Base-by-base conservation (phyloP, 225 moss, liverwort and hornwort genomes). In the Pseudisothecium myosuroides region DNA sequence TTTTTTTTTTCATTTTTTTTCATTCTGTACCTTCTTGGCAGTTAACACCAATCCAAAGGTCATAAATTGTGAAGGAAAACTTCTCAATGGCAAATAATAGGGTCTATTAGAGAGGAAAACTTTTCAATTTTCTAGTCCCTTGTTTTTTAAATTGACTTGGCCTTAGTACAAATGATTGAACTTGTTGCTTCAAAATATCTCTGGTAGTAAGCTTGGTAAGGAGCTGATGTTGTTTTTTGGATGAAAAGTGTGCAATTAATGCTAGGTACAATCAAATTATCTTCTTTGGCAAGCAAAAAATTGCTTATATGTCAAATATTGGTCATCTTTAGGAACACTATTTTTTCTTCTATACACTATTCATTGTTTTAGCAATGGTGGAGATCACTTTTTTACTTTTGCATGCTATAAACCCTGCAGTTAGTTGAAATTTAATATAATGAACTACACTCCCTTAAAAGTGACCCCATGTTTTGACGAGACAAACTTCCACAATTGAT, bases 351-450 rank as follows among this genome's bases (percentile, higher is more conserved):
- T 75, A 19, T 2, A 47, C 7, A 76, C 9, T 41, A 5, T 76
- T 76, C 50, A 32, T 21, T 50, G 13, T 20, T 7, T 34, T 34
- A 21, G 3, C 21, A 76, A 34, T 34, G 1, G 1, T 34, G 1
- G 8, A 21, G 5, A 14, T 34, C 3, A 52, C 22, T 9, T 13
- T 47, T 31, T 47, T 74, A 11, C 6, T 31, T 5, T 21, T 50
- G 13, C 4, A 8, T 3, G 21, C 2, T 52, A 52, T 0, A 0
- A 76, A 0, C 32, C 49, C 32, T 8, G 3, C 0, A 0, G 0
- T 2, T 50, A 12, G 7, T 50, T 34, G 34, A 76, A 50, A 34
- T 32, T 50, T 50, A 50, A 31, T 12, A 19, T 31, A 32, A 7
- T 7, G 5, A 41, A 12, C 1, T 32, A 0, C 5, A 49, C 3